Evolutionary conservation across 1,139 yeast species (phyloP), one percentile per base, ranked within the genome.

Genomic region (Blastobotrys elegans): DNA sequence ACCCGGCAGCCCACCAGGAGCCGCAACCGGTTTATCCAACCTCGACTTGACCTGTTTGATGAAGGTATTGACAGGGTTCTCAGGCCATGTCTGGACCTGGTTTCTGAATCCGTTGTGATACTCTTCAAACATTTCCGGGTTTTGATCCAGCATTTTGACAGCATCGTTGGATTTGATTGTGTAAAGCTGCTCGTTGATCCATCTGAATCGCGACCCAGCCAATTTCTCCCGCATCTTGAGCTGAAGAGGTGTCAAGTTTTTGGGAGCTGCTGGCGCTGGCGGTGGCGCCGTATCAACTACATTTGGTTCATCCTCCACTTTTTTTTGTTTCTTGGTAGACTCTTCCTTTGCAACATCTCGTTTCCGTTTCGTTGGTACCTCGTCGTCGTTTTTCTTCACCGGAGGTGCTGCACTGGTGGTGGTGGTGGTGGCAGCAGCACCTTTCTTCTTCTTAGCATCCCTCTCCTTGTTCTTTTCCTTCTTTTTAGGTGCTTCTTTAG

Each of bases 11-110:
- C 97, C 97, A 55, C 97, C 97, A 1, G 97, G 97, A 0, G 97
- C 96, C 65, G 84, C 87, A 4, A 89, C 80, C 24, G 82, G 82
- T 63, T 80, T 83, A 27, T 73, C 66, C 0, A 82, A 70, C 52
- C 95, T 75, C 26, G 69, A 67, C 54, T 77, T 77, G 47, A 92
- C 73, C 59, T 85, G 89, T 10, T 78, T 71, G 1, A 88, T 92
- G 68, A 89, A 86, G 1, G 84, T 84, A 65, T 89, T 84, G 14
- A 94, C 96, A 0, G 99, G 99, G 62, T 92, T 92, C 66, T 90
- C 96, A 0, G 99, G 98, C 99, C 99, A 92, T 30, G 89, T 75
- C 62, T 84, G 88, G 18, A 92, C 97, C 66, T 92, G 99, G 4
- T 89, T 83, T 58, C 95, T 75, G 73, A 94, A 92, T 0, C 99